Evolutionary conservation across 768 basidiomycete genomes (phyloP).

Genomic region (Mycena polygramma): DNA sequence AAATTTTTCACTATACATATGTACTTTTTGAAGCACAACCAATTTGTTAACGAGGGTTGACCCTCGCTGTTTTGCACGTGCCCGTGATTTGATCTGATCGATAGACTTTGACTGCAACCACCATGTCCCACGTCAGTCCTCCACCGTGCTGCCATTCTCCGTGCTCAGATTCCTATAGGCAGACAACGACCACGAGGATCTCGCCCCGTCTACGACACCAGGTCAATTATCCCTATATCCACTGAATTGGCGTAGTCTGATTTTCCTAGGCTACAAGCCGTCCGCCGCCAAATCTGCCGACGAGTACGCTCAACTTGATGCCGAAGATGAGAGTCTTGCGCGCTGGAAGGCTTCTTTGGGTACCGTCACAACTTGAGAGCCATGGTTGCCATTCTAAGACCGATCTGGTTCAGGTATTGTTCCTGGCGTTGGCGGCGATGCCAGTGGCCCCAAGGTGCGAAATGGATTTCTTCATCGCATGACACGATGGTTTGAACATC

Average conservation of each 20-base stretch:
- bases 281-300: slow-evolving; percentile 77
- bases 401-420: slow-evolving; percentile 63
- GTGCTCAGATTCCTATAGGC: slow-evolving; percentile 27
- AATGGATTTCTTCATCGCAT: slow-evolving; percentile 5
- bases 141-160: slow-evolving; percentile 2
- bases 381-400: slow-evolving; percentile 74
- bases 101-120: slow-evolving; percentile 5
- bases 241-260: slow-evolving; percentile 24
- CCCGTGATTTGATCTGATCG: neutral
- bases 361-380: slow-evolving; percentile 60
- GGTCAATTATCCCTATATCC: slow-evolving; percentile 54
- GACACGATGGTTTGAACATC: slow-evolving; percentile 33
- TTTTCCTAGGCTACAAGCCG: slow-evolving; percentile 78
- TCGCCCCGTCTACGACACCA: slow-evolving; percentile 76
- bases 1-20: slow-evolving; percentile 34
- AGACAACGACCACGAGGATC: slow-evolving; percentile 80
- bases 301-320: slow-evolving; percentile 89
- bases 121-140: slow-evolving; percentile 32
- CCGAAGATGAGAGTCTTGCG: slow-evolving; percentile 91
- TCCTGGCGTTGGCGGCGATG: slow-evolving; percentile 58
- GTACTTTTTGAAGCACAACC: slow-evolving; percentile 15
- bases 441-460: slow-evolving; percentile 76
- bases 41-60: neutral
- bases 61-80: neutral
- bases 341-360: slow-evolving; percentile 98